Evolutionary conservation across 2,329 filamentous ascomycete species (phyloP).

Genomic region (Penicillium sp.): DNA sequence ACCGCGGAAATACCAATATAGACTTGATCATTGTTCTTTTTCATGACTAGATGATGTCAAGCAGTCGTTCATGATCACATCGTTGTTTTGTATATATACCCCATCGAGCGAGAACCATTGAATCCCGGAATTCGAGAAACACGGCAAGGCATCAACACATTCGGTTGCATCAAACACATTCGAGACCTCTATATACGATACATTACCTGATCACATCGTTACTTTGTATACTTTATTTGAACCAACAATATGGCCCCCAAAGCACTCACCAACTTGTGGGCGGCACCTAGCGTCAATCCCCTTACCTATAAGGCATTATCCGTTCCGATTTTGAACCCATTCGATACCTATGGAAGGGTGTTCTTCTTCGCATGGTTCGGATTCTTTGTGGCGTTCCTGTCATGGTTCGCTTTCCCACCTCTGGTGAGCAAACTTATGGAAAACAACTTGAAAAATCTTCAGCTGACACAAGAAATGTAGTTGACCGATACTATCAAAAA

Average conservation of each 20-base stretch:
- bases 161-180: background rate
- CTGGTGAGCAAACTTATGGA: constrained; percentile 51
- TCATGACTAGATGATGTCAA: background rate
- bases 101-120: background rate
- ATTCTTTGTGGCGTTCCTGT: constrained; percentile 84
- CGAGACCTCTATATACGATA: background rate
- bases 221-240: background rate
- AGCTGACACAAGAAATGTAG: constrained; percentile 27
- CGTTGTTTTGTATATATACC: background rate
- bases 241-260: constrained; percentile 18
- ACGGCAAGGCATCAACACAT: background rate
- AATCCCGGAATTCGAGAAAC: background rate
- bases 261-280: constrained; percentile 26
- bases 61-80: background rate
- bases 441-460: background rate
- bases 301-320: constrained; percentile 78
- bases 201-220: background rate
- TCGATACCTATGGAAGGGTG: constrained; percentile 77
- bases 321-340: constrained; percentile 71
- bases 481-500: constrained; percentile 73
- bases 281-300: constrained; percentile 71
- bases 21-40: background rate
- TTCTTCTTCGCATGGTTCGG: constrained; percentile 89
- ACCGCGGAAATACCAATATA: background rate
- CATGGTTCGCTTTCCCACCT: constrained; percentile 87